Conservation (phyloP, 805 yeast genomes). For the Metahyphopichia silvanorum region DNA sequence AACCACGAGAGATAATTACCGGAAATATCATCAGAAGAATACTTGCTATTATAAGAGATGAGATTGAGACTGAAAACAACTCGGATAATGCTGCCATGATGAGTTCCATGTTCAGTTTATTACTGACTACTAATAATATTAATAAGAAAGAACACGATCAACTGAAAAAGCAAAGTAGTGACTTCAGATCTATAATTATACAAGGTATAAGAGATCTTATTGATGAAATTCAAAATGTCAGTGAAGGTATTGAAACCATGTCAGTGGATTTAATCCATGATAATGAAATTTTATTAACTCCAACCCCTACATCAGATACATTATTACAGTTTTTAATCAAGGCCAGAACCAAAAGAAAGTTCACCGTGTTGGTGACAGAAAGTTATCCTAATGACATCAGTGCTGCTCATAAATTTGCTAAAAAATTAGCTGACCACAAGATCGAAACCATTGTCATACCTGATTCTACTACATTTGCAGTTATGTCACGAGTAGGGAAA, state of each 20-base stretch:
- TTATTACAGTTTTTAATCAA: constrained; percentile 81
- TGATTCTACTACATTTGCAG: constrained; percentile 88
- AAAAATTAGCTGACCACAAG: constrained; percentile 74
- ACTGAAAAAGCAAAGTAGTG: constrained; percentile 48
- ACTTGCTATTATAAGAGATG: constrained; percentile 82
- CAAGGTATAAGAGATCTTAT: constrained; percentile 90
- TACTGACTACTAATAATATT: constrained; percentile 46
- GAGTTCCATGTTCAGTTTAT: constrained; percentile 81
- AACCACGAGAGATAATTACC: constrained; percentile 82
- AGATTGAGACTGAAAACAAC: constrained; percentile 53
- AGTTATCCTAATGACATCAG: constrained; percentile 85
- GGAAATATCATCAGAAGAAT: constrained; percentile 93
- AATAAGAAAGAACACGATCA: constrained; percentile 22
- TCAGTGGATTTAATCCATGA: constrained; percentile 94
- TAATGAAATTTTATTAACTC: constrained; percentile 78
- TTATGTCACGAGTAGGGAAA: constrained; percentile 96
- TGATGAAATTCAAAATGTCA: constrained; percentile 85
- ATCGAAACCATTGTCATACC: constrained; percentile 91
- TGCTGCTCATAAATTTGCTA: constrained; percentile 75
- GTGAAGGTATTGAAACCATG: constrained; percentile 88
- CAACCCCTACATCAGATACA: constrained; percentile 92
- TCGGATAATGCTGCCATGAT: constrained; percentile 51
- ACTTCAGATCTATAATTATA: constrained; percentile 78
- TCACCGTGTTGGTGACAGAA: constrained; percentile 90
- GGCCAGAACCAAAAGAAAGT: constrained; percentile 85